These are phyloP conservation scores for Lablab purpureus DNA, from an alignment of 306 rosid genomes.

Conservation along the genomic window DNA sequence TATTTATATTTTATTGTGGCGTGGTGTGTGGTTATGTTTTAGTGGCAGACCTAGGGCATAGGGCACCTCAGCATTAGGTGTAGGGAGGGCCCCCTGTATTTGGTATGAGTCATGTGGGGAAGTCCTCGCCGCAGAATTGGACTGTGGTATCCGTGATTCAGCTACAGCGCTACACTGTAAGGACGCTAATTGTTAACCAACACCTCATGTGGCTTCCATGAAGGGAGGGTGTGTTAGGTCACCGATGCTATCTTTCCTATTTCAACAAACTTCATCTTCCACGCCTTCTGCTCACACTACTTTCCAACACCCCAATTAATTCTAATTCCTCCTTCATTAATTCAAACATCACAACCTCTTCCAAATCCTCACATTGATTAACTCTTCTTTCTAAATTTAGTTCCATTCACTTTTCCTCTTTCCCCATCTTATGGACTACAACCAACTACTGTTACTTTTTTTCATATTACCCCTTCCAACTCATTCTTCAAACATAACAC, in stretches of 20 bases:
- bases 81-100: slow-evolving; percentile 10
- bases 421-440: not conserved
- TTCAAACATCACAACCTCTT: slow-evolving; percentile 10
- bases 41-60: slow-evolving; percentile 1
- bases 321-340: not conserved
- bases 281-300: slow-evolving; percentile 11
- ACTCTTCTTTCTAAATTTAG: not conserved
- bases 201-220: slow-evolving; percentile 62
- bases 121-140: slow-evolving; percentile 49
- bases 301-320: not conserved
- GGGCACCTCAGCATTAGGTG: slow-evolving; percentile 4
- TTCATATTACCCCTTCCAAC: not conserved
- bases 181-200: slow-evolving; percentile 50
- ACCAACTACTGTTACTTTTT: too few species aligned
- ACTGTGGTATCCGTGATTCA: slow-evolving; percentile 44
- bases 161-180: slow-evolving; percentile 36
- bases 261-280: slow-evolving; percentile 20
- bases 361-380: not conserved
- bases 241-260: slow-evolving; percentile 33
- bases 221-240: slow-evolving; percentile 36
- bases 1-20: not conserved
- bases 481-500: not conserved
- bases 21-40: not conserved
- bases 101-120: slow-evolving; percentile 41
- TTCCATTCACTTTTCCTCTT: not conserved